Base-by-base conservation (phyloP, 2,329 filamentous ascomycete genomes). In the Penicillium capsulatum region DNA sequence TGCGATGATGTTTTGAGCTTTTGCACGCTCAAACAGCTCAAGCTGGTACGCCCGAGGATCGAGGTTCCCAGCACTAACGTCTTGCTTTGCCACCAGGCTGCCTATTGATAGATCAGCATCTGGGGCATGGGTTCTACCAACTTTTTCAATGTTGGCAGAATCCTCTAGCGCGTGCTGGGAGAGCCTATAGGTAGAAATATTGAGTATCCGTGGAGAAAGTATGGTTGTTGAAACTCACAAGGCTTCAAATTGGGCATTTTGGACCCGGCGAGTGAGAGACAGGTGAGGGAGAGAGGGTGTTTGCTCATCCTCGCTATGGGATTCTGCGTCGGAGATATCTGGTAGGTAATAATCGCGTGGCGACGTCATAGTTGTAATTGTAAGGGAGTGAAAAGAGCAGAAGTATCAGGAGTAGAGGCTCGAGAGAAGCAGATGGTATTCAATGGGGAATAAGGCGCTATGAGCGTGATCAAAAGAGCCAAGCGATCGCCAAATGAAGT, bases 21-120 rank as follows among this genome's bases (percentile, higher is more conserved):
- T 95, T 3, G 92, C 91, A 48, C 79, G 79, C 61, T 96, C 87
- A 56, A 92, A 97, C 0, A 98, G 75, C 59, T 97, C 91, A 9
- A 86, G 70, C 61, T 98, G 92, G 57, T 97, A 98, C 55, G 95
- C 88, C 34, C 91, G 77, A 0, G 90, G 87, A 37, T 81, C 84
- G 8, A 80, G 76, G 43, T 92, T 89, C 37, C 88, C 86, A 24
- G 65, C 55, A 2, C 65, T 65, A 4, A 68, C 66, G 32, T 75
- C 72, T 47, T 78, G 70, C 42, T 73, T 74, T 6, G 70, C 69
- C 36, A 80, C 63, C 3, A 81, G 64, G 31, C 71, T 66, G n/a
- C 67, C 66, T 28, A 76, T 74, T 2, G 75, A 79, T 14, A 77
- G 65, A 33, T 76, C 71, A 37, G 76, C 68, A 15, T 70, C 66